Percentiles rank a stretch among this genome's conserved stretches.
phyloP scores from a whole-genome alignment of 2,329 filamentous ascomycete species.

The Claviceps arundinis region DNA sequence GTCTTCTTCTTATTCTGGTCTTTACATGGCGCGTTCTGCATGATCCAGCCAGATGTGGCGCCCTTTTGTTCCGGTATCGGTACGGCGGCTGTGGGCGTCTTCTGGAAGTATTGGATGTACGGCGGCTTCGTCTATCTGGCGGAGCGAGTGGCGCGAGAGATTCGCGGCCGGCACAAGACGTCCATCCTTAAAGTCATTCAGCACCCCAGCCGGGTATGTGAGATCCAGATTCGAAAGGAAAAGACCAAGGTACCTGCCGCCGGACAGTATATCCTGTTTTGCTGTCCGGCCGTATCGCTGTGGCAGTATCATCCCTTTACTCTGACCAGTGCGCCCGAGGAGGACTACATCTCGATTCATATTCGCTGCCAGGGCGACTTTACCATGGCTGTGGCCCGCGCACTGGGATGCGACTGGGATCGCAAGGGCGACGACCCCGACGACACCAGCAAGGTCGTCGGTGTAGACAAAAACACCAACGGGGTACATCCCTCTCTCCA shows the following conservation, averaged over 20 bases:
- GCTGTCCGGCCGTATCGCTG: constrained; percentile 71
- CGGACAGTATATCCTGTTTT: constrained; percentile 81
- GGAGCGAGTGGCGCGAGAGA: constrained; percentile 66
- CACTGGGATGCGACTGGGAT: constrained; percentile 64
- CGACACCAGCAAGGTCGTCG: constrained; percentile 53
- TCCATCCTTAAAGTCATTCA: constrained; percentile 83
- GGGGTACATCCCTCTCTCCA: constrained; percentile 55
- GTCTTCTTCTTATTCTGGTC: constrained; percentile 86
- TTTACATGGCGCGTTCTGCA: constrained; percentile 80
- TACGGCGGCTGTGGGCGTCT: constrained; percentile 55
- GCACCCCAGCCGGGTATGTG: constrained; percentile 77
- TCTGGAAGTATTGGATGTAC: constrained; percentile 86
- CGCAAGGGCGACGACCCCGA: constrained; percentile 30
- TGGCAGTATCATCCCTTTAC: constrained; percentile 89
- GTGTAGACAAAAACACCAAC: constrained; percentile 46
- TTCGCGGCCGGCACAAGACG: constrained; percentile 70
- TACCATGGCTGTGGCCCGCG: constrained; percentile 53
- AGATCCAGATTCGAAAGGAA: constrained; percentile 88
- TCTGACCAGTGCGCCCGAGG: constrained; percentile 73
- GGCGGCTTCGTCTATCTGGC: constrained; percentile 67
- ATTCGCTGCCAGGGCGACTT: constrained; percentile 76
- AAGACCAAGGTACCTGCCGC: constrained; percentile 68
- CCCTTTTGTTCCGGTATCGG: constrained; percentile 63
- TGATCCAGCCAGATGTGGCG: constrained; percentile 74
- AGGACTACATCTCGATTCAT: constrained; percentile 82